These are phyloP conservation scores for Cercophora samala DNA, from an alignment of 495 filamentous ascomycete genomes.

Conservation along the genomic window DNA sequence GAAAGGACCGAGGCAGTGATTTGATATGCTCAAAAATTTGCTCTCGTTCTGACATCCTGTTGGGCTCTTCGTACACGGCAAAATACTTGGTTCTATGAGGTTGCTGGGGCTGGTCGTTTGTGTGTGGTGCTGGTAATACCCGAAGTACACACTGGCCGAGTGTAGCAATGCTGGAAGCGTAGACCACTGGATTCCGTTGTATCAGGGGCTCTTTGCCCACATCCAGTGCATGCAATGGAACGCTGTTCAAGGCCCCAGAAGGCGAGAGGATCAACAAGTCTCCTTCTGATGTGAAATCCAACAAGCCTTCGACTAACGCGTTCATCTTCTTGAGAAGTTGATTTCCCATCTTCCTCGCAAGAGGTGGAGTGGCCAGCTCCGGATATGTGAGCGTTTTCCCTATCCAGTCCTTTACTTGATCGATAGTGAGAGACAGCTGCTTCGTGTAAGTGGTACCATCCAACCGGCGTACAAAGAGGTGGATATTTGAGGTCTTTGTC, in stretches of 20 bases:
- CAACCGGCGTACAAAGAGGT: neutral
- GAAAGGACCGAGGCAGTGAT: neutral
- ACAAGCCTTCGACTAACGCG: neutral
- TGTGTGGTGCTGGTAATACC: neutral
- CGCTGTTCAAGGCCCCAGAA: neutral
- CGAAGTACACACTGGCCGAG: neutral
- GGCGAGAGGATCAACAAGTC: neutral
- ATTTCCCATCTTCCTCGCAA: neutral
- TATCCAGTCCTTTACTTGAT: neutral
- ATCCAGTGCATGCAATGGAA: neutral
- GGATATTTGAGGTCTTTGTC: neutral
- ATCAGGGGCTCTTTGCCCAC: conserved; percentile 2
- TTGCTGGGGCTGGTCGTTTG: neutral
- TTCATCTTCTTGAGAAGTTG: neutral
- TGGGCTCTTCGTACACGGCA: neutral
- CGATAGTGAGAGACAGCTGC: neutral
- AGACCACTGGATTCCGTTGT: conserved; percentile 3
- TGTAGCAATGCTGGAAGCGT: conserved; percentile 8
- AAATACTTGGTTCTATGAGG: neutral
- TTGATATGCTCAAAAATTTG: neutral
- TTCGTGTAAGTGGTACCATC: neutral
- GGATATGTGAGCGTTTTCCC: neutral
- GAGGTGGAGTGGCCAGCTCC: neutral
- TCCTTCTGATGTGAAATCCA: neutral
- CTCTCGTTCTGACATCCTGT: neutral